A percentile compares a stretch with the other conserved stretches of the same genome.
These are phyloP conservation scores for Diplodia intermedia DNA, from an alignment of 2,329 filamentous ascomycete species.

Conservation along the genomic window DNA sequence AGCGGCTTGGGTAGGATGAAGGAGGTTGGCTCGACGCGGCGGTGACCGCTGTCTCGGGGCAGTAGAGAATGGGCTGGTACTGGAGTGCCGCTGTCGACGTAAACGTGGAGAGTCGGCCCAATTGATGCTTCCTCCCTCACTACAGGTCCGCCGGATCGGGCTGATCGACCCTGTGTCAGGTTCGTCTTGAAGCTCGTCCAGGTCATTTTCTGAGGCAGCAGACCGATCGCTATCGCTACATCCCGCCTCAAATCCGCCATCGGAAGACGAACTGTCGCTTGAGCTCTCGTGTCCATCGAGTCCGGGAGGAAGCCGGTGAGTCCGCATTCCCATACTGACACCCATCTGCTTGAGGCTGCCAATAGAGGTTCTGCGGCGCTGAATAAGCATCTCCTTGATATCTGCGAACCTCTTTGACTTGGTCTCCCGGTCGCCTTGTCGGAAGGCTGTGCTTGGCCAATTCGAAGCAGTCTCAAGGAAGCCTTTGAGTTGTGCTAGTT, in stretches of 20 bases:
- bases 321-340: conserved; percentile 75
- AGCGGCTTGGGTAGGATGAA: neutral
- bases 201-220: conserved; percentile 40
- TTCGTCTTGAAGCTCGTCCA: conserved; percentile 9
- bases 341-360: conserved; percentile 61
- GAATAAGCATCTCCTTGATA: conserved; percentile 67
- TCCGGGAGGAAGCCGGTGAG: conserved; percentile 71
- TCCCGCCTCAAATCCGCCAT: conserved; percentile 38
- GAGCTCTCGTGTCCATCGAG: conserved; percentile 56
- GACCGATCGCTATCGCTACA: conserved; percentile 41
- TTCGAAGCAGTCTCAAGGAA: conserved; percentile 53
- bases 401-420: conserved; percentile 61
- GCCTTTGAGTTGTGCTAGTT: conserved; percentile 53
- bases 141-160: conserved; percentile 15
- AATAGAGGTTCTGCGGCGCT: conserved; percentile 59
- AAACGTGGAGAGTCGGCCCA: neutral
- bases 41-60: neutral
- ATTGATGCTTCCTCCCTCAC: conserved; percentile 8
- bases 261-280: conserved; percentile 51
- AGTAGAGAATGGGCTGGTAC: neutral
- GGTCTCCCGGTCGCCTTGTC: conserved; percentile 51
- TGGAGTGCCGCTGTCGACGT: neutral
- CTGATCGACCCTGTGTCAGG: neutral
- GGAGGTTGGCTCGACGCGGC: neutral
- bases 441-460: conserved; percentile 62